Evolutionary conservation across 345 rosid genomes (phyloP).

Genomic region (Boechera stricta): DNA sequence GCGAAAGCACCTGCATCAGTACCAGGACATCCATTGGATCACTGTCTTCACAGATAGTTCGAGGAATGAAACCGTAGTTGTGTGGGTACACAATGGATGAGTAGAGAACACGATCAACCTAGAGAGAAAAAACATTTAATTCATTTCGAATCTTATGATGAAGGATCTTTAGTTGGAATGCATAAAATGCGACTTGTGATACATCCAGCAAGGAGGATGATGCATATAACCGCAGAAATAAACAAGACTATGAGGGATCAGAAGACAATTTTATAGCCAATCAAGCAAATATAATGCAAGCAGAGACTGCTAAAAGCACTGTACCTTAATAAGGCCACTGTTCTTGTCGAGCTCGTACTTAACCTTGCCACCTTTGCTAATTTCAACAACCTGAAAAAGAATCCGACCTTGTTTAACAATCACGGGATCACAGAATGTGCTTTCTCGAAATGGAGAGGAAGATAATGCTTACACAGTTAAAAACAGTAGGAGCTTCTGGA

Average conservation of each 20-base stretch:
- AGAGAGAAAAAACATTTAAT: slow-evolving; percentile 27
- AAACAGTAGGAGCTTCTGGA: slow-evolving; percentile 84
- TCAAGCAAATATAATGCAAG: background rate
- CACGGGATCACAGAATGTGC: background rate
- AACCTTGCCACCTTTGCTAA: slow-evolving; percentile 94
- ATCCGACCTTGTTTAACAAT: slow-evolving; percentile 6
- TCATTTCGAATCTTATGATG: background rate
- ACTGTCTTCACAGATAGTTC: slow-evolving; percentile 95
- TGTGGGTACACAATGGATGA: slow-evolving; percentile 99
- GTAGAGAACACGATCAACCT: slow-evolving; percentile 97
- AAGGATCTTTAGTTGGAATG: slow-evolving; percentile 5
- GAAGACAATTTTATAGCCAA: background rate
- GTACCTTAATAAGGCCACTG: slow-evolving; percentile 89
- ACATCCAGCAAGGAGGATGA: background rate
- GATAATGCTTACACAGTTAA: slow-evolving; percentile 76
- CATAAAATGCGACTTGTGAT: slow-evolving; percentile 6
- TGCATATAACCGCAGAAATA: background rate
- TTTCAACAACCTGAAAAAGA: slow-evolving; percentile 79
- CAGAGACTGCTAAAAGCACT: background rate
- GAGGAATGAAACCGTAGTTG: slow-evolving; percentile 97
- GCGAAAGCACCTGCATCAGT: slow-evolving; percentile 85
- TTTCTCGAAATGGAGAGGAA: background rate
- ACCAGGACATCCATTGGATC: slow-evolving; percentile 97
- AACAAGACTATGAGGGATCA: background rate
- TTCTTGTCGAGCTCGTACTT: slow-evolving; percentile 96